A percentile compares a stretch with the other conserved stretches of the same genome.
Evolutionary conservation across 441 rosid genomes (phyloP).

Genomic region (Monsonia emarginata): DNA sequence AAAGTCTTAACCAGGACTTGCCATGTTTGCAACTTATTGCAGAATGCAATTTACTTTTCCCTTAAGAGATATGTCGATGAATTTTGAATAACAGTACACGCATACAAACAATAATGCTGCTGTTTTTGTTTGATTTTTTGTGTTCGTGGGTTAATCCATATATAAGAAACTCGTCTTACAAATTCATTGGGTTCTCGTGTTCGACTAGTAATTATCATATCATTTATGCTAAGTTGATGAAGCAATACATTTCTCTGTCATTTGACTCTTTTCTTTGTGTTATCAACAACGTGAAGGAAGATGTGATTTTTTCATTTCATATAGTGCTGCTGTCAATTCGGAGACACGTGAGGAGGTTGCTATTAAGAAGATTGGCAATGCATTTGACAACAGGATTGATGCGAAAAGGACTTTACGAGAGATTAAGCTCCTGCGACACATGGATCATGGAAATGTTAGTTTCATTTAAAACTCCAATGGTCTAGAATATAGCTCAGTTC

Average conservation of each 20-base stretch:
- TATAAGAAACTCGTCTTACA: not conserved
- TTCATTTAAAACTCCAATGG: not conserved
- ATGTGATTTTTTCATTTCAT: constrained; percentile 8
- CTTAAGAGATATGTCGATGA: not conserved
- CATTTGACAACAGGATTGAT: constrained; percentile 85
- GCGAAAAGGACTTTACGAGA: constrained; percentile 86
- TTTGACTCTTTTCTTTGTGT: not conserved
- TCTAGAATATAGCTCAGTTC: not conserved
- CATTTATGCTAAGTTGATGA: not conserved
- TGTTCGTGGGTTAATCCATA: not conserved
- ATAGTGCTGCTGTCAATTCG: constrained; percentile 78
- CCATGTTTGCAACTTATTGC: not conserved
- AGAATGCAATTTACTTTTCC: not conserved
- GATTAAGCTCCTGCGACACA: constrained; percentile 88
- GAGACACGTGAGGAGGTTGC: constrained; percentile 93
- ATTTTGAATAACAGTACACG: not conserved
- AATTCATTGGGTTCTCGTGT: not conserved
- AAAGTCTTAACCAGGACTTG: not conserved
- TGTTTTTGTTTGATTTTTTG: not conserved
- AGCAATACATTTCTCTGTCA: not conserved
- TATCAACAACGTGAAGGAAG: not conserved
- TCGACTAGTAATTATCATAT: not conserved
- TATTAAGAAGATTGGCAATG: constrained; percentile 94
- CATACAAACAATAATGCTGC: not conserved
- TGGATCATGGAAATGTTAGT: constrained; percentile 85